Percentiles rank a stretch among this genome's conserved stretches.
Evolutionary conservation across 2,329 filamentous ascomycete species (phyloP).

Genomic region (Apiospora malaysiana): DNA sequence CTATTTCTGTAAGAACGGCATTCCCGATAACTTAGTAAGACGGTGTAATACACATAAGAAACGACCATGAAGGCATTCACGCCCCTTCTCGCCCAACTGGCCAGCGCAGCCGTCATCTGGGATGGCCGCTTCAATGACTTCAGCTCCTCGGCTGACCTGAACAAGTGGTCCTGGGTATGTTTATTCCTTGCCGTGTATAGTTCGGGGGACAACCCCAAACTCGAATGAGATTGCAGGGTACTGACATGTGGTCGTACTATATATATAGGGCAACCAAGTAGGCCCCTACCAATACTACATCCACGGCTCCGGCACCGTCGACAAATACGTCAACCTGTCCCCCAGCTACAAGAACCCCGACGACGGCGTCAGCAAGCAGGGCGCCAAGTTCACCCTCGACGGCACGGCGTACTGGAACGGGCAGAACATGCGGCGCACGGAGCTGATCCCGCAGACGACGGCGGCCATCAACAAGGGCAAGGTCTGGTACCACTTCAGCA

Average conservation of each 20-base stretch:
- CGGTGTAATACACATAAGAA: neutral
- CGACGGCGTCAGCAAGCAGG: conserved; percentile 65
- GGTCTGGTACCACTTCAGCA: conserved; percentile 75
- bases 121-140: conserved; percentile 65
- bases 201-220: too few relatives aligned
- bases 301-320: conserved; percentile 62
- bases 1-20: neutral
- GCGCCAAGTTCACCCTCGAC: conserved; percentile 72
- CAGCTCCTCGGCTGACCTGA: conserved; percentile 52
- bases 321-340: conserved; percentile 66
- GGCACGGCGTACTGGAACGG: conserved; percentile 73
- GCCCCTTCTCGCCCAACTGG: conserved; percentile 6
- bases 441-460: conserved; percentile 74
- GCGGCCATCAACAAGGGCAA: conserved; percentile 69
- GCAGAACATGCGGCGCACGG: conserved; percentile 74
- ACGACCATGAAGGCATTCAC: neutral
- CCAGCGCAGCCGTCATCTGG: conserved; percentile 52
- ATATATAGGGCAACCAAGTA: conserved; percentile 56
- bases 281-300: conserved; percentile 78
- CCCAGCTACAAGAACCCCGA: conserved; percentile 67
- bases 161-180: conserved; percentile 61
- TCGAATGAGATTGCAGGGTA: too few relatives aligned
- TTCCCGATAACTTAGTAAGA: neutral
- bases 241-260: too few relatives aligned
- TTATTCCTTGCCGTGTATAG: too few relatives aligned